These are phyloP conservation scores for Cercospora sesami DNA, from an alignment of 2,329 filamentous ascomycete genomes.

Conservation along the genomic window DNA sequence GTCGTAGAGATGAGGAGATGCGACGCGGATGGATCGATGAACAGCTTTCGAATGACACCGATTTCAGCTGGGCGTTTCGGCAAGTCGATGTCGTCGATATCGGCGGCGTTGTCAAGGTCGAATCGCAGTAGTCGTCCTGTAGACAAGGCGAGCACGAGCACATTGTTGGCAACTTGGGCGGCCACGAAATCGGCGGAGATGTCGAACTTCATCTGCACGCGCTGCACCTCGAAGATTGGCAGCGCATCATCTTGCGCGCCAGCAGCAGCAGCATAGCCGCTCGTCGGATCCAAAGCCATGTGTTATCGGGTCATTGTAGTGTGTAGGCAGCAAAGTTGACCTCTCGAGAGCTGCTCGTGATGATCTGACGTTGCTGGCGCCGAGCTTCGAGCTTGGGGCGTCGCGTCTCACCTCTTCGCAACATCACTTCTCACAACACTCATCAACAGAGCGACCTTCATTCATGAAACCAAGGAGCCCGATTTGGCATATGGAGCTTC, in stretches of 20 bases:
- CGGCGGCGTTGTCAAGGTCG: slow-evolving; percentile 86
- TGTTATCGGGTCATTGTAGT: slow-evolving; percentile 3
- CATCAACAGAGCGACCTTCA: background rate
- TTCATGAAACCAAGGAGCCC: background rate
- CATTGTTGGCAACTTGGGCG: slow-evolving; percentile 95
- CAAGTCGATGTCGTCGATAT: slow-evolving; percentile 98
- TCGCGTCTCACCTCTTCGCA: background rate
- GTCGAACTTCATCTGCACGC: slow-evolving; percentile 89
- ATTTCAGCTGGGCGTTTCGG: slow-evolving; percentile 90
- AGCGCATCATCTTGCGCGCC: slow-evolving; percentile 53
- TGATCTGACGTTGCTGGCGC: slow-evolving; percentile 1
- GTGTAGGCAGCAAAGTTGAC: background rate
- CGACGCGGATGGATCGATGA: slow-evolving; percentile 94
- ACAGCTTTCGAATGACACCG: slow-evolving; percentile 91
- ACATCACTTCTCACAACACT: background rate
- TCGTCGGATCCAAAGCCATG: slow-evolving; percentile 12
- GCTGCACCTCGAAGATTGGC: slow-evolving; percentile 93
- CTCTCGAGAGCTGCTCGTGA: background rate
- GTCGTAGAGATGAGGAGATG: slow-evolving; percentile 91
- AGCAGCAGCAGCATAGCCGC: slow-evolving; percentile 34
- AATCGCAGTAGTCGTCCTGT: slow-evolving; percentile 92
- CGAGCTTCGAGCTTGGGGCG: background rate
- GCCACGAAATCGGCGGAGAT: slow-evolving; percentile 95
- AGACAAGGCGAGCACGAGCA: slow-evolving; percentile 85
- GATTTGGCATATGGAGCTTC: background rate